Conservation (phyloP, 192 early-diverging fungal species). For the Coemansia furcata region DNA sequence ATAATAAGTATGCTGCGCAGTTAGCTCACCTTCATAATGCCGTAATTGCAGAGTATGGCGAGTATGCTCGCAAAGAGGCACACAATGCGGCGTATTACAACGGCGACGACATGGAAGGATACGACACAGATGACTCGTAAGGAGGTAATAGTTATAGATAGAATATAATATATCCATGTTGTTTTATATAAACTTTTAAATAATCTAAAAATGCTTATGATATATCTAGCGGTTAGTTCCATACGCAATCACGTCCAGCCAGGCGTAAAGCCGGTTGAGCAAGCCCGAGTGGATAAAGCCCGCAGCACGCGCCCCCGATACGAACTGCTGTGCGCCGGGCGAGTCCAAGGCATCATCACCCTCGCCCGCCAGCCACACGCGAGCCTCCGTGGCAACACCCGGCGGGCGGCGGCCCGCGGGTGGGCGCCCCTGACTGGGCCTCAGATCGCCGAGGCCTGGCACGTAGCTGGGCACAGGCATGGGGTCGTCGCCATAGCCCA, state of each 20-base stretch:
- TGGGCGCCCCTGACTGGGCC: neutral
- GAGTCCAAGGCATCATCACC: neutral
- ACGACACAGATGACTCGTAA: neutral
- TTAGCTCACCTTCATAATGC: neutral
- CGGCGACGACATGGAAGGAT: too few relatives aligned
- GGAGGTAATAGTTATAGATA: too few relatives aligned
- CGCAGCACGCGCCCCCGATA: slow-evolving; percentile 14
- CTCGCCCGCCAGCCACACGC: slow-evolving; percentile 1
- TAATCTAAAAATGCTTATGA: neutral
- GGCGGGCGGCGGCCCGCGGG: neutral
- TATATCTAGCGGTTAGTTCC: slow-evolving; percentile 9
- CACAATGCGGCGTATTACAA: too few relatives aligned
- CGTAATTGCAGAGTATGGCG: neutral
- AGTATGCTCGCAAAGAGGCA: too few relatives aligned
- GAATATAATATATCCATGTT: too few relatives aligned
- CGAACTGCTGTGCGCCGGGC: slow-evolving; percentile 5
- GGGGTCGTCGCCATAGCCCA: neutral
- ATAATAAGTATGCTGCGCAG: neutral
- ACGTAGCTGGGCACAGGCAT: slow-evolving; percentile 31
- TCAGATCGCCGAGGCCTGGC: slow-evolving; percentile 7
- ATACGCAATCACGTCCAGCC: slow-evolving; percentile 53
- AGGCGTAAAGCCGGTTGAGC: slow-evolving; percentile 62
- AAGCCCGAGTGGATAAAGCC: slow-evolving; percentile 64
- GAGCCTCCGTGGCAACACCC: slow-evolving; percentile 9
- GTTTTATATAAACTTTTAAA: neutral